phyloP scores from a whole-genome alignment of 1,139 yeast genomes.

The Kodamaea sp. region DNA sequence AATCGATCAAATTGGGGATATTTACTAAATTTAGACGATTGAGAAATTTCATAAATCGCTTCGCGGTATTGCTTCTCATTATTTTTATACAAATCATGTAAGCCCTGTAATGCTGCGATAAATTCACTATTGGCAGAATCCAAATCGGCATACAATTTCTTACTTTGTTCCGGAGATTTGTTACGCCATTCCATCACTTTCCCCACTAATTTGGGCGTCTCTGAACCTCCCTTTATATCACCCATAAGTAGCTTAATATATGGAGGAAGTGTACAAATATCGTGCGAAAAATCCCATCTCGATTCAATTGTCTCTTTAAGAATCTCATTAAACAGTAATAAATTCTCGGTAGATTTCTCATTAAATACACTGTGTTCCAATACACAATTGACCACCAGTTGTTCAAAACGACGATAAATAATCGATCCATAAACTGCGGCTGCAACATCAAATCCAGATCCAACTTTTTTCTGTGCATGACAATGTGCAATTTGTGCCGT shows the following conservation, averaged over 20 bases:
- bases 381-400: constrained; percentile 45
- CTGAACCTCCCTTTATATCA: constrained; percentile 88
- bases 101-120: constrained; percentile 42
- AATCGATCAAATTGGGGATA: constrained; percentile 12
- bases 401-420: constrained; percentile 69
- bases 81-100: constrained; percentile 30
- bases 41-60: constrained; percentile 8
- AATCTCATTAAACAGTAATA: background rate
- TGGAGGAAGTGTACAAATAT: constrained; percentile 61
- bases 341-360: background rate
- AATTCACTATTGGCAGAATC: constrained; percentile 57
- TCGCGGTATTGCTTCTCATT: constrained; percentile 22
- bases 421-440: constrained; percentile 93
- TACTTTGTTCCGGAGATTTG: constrained; percentile 48
- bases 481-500: constrained; percentile 89
- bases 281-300: constrained; percentile 57
- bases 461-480: constrained; percentile 89
- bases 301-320: constrained; percentile 35
- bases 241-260: constrained; percentile 79
- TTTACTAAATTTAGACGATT: background rate
- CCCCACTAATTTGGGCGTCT: constrained; percentile 85
- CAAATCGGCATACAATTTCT: constrained; percentile 50
- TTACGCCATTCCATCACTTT: constrained; percentile 70
- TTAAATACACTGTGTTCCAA: constrained; percentile 19
- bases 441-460: constrained; percentile 96